phyloP scores from a whole-genome alignment of 345 rosid genomes.

The sweet orange (Citrus sinensis) region DVS_A1.0 CM039165.1:35954501-35955000 shows the following conservation, averaged over 20 bases:
- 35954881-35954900: slow-evolving; percentile 11
- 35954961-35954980: background rate
- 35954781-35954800: background rate
- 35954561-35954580: background rate
- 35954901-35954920: slow-evolving; percentile 8
- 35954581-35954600: background rate
- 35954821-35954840: background rate
- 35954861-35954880: background rate
- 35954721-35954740: background rate
- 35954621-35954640: background rate
- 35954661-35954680: background rate
- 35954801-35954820: background rate
- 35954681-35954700: background rate
- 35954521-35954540: background rate
- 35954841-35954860: slow-evolving; percentile 7
- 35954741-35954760: too few relatives aligned
- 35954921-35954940: background rate
- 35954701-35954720: background rate
- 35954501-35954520: background rate
- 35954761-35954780: background rate
- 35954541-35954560: background rate
- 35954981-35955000: background rate
- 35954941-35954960: background rate
- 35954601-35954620: background rate
- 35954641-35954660: background rate